phyloP scores from a whole-genome alignment of 1,284 basidiomycete species.

The Trametes hirsuta region DNA sequence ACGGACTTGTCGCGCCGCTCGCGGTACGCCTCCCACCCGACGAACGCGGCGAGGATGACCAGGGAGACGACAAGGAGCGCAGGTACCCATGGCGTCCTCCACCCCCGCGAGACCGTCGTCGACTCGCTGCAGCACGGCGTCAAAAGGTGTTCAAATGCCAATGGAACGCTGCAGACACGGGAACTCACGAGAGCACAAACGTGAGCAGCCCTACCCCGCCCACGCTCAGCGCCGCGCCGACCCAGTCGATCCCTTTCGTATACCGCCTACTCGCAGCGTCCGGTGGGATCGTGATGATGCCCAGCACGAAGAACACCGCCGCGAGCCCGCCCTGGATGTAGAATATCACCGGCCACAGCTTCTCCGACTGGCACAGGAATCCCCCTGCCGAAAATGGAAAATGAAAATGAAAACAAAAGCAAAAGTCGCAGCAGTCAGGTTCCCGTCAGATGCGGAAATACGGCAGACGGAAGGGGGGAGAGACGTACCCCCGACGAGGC shows the following conservation, averaged over 20 bases:
- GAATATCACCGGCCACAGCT: constrained; percentile 40
- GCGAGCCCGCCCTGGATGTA: constrained; percentile 40
- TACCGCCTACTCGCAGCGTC: constrained; percentile 30
- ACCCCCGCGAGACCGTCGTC: constrained; percentile 35
- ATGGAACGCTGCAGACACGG: neutral
- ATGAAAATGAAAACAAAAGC: neutral
- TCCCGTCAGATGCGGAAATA: neutral
- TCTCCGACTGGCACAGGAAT: constrained; percentile 34
- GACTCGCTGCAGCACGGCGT: constrained; percentile 34
- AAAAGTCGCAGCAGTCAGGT: neutral
- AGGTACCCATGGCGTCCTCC: constrained; percentile 39
- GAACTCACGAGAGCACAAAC: constrained; percentile 38
- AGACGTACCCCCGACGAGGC: constrained; percentile 35
- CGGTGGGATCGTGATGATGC: constrained; percentile 29
- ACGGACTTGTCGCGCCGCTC: constrained; percentile 35
- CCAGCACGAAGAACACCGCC: constrained; percentile 32
- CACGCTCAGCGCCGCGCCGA: constrained; percentile 38
- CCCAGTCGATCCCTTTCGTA: constrained; percentile 40
- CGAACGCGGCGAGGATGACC: constrained; percentile 34
- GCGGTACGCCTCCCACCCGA: constrained; percentile 38
- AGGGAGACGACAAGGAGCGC: constrained; percentile 35
- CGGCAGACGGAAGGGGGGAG: neutral
- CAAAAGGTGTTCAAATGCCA: neutral
- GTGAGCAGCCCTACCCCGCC: constrained; percentile 37
- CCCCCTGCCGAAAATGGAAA: constrained; percentile 27